Conservation (phyloP, 768 basidiomycete species). For the Psilocybe cubensis region DNA sequence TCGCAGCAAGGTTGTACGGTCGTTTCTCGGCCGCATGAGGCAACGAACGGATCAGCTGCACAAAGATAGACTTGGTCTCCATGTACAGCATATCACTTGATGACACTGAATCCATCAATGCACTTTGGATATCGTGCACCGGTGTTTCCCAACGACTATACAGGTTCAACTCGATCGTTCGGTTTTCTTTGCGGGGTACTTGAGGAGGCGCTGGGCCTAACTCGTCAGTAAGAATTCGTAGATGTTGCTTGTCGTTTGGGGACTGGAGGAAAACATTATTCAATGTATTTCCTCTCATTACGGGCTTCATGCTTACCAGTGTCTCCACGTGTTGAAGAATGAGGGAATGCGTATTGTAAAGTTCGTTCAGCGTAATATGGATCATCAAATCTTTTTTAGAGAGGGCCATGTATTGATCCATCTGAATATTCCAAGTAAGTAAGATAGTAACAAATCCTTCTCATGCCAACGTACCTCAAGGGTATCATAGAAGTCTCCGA, state of each 20-base stretch:
- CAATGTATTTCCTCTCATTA: background rate
- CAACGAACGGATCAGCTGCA: slow-evolving; percentile 94
- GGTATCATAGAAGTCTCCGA: slow-evolving; percentile 98
- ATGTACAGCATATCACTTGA: slow-evolving; percentile 99
- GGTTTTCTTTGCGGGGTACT: slow-evolving; percentile 97
- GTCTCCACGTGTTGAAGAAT: slow-evolving; percentile 95
- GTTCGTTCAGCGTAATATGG: slow-evolving; percentile 97
- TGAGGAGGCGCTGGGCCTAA: slow-evolving; percentile 92
- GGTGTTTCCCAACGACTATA: slow-evolving; percentile 99
- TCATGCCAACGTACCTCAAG: slow-evolving; percentile 70
- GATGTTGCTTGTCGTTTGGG: slow-evolving; percentile 96
- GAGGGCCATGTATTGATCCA: slow-evolving; percentile 99
- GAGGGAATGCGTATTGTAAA: slow-evolving; percentile 98
- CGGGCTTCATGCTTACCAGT: slow-evolving; percentile 59
- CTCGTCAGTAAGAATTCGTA: slow-evolving; percentile 96
- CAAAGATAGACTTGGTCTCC: slow-evolving; percentile 99
- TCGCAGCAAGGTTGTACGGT: slow-evolving; percentile 85
- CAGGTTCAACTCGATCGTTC: slow-evolving; percentile 87
- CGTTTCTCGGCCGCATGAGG: slow-evolving; percentile 82
- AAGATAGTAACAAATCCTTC: background rate
- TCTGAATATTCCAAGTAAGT: slow-evolving; percentile 48
- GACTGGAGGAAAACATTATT: slow-evolving; percentile 58
- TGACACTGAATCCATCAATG: slow-evolving; percentile 96
- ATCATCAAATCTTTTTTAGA: slow-evolving; percentile 99
- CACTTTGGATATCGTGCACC: slow-evolving; percentile 95